Evolutionary conservation across 2,329 filamentous ascomycete genomes (phyloP), one percentile per base, ranked within the genome.

Genomic region (Epichloe hybrida): DNA sequence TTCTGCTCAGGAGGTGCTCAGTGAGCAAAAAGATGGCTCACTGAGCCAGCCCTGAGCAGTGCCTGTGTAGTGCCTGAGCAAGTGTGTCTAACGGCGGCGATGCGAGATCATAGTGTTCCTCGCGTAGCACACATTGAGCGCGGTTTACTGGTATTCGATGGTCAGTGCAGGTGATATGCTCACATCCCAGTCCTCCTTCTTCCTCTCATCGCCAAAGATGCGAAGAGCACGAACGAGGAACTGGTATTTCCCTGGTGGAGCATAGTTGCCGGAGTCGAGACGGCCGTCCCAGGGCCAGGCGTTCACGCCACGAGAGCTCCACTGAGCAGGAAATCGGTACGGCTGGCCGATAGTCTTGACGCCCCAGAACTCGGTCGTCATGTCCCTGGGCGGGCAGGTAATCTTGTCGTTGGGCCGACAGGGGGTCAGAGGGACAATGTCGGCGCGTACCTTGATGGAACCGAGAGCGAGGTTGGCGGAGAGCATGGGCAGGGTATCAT

Each of bases 201-300:
- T 65, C 13, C 63, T 60, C 36, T 63, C 61, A 51, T 79, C 66
- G 5, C 76, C 76, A 57, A 74, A 76, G 52, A 80, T 69, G 52
- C 68, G 69, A 54, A 80, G 60, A 2, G 75, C 72, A 51, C 69
- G 68, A 31, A 77, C 64, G 1, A 65, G 64, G 48, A 79, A 64
- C 60, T 70, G 72, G 62, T 80, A 80, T 31, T 59, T 57, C 8
- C 76, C 77, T 0, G 67, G 64, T 0, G 74, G 70, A 2, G 69
- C 75, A 53, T 72, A 76, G 1, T 57, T 65, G 13, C 74, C 75
- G 9, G 72, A 68, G 0, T 64, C 64, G 5, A 80, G 61, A 49
- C 64, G 62, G 12, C 77, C 77, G 47, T 73, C 69, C 67, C 73
- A 80, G 0, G 52, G 49, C 5, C 61, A 38, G 5, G 56, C 49